Percentiles rank a stretch among this genome's conserved stretches.
phyloP scores from a whole-genome alignment of 495 filamentous ascomycete species.

The Chaetomium cochliodes region DNA sequence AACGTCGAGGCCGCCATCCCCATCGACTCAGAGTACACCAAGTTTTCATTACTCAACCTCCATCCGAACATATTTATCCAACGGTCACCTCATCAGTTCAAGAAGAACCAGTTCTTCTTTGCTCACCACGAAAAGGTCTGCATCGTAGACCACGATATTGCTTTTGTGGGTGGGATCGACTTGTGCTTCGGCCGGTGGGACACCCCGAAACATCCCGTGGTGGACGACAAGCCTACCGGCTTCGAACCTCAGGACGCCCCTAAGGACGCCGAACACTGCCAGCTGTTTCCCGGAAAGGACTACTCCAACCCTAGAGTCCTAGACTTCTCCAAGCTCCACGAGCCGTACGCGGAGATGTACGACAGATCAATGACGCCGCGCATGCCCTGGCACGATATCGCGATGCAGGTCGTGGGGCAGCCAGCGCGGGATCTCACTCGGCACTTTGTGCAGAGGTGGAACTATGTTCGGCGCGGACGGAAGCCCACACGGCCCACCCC shows the following conservation, averaged over 20 bases:
- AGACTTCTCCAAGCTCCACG: slow-evolving; percentile 90
- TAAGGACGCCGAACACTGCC: slow-evolving; percentile 90
- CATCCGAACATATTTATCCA: slow-evolving; percentile 97
- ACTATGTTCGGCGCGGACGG: slow-evolving; percentile 90
- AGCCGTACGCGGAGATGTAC: slow-evolving; percentile 99
- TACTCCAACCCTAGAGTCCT: slow-evolving; percentile 95
- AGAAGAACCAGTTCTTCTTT: slow-evolving; percentile 99
- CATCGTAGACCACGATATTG: slow-evolving; percentile 92
- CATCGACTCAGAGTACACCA: slow-evolving; percentile 98
- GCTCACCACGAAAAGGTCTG: slow-evolving; percentile 98
- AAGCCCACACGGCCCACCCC: slow-evolving; percentile 93
- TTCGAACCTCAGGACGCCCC: slow-evolving; percentile 71
- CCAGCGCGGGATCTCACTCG: slow-evolving; percentile 90
- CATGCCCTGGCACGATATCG: slow-evolving; percentile 99
- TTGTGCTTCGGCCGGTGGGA: slow-evolving; percentile 98
- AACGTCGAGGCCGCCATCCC: slow-evolving; percentile 98
- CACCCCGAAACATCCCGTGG: slow-evolving; percentile 84
- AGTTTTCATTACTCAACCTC: slow-evolving; percentile 93
- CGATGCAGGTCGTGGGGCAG: slow-evolving; percentile 97
- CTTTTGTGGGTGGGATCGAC: slow-evolving; percentile 95
- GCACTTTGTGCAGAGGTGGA: slow-evolving; percentile 99
- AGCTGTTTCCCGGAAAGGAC: slow-evolving; percentile 97
- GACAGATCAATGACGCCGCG: slow-evolving; percentile 80
- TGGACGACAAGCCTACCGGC: slow-evolving; percentile 91
- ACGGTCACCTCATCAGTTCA: slow-evolving; percentile 92